Conservation (phyloP, 2,329 filamentous ascomycete genomes). For the Fusarium metavorans region DNA sequence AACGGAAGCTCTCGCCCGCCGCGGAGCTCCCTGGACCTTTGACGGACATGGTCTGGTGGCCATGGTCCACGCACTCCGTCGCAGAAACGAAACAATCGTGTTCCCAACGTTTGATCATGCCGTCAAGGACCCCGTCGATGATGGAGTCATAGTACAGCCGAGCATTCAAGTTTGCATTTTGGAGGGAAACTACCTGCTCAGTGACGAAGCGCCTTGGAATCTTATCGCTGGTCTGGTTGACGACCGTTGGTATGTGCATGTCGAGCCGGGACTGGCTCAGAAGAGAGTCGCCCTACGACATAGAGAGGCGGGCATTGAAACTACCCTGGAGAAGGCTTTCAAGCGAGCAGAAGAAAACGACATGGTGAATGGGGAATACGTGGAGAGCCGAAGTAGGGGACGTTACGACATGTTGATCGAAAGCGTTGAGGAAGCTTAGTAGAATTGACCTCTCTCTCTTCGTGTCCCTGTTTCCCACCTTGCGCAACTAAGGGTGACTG, state of each 20-base stretch:
- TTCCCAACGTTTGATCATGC: constrained; percentile 79
- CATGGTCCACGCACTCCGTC: constrained; percentile 34
- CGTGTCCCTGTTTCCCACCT: neutral
- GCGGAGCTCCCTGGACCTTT: constrained; percentile 52
- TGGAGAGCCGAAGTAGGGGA: constrained; percentile 59
- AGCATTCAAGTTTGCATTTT: constrained; percentile 73
- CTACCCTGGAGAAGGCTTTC: constrained; percentile 73
- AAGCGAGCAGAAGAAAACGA: constrained; percentile 83
- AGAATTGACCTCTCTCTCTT: neutral
- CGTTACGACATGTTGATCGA: constrained; percentile 45
- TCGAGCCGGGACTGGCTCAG: constrained; percentile 51
- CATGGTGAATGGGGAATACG: constrained; percentile 82
- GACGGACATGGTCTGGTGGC: constrained; percentile 40
- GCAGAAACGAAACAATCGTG: constrained; percentile 23
- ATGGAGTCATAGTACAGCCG: constrained; percentile 72
- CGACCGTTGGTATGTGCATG: constrained; percentile 56
- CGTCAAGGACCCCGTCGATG: constrained; percentile 75
- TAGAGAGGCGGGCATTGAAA: constrained; percentile 55
- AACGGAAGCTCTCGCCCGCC: constrained; percentile 45
- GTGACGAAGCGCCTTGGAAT: constrained; percentile 48
- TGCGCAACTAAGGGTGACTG: neutral
- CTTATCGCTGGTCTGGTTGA: constrained; percentile 52
- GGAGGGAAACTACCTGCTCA: constrained; percentile 72
- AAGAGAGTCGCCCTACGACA: constrained; percentile 54
- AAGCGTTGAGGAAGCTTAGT: constrained; percentile 39